phyloP scores from a whole-genome alignment of 1,284 basidiomycete genomes.

The Malassezia brasiliensis region DNA sequence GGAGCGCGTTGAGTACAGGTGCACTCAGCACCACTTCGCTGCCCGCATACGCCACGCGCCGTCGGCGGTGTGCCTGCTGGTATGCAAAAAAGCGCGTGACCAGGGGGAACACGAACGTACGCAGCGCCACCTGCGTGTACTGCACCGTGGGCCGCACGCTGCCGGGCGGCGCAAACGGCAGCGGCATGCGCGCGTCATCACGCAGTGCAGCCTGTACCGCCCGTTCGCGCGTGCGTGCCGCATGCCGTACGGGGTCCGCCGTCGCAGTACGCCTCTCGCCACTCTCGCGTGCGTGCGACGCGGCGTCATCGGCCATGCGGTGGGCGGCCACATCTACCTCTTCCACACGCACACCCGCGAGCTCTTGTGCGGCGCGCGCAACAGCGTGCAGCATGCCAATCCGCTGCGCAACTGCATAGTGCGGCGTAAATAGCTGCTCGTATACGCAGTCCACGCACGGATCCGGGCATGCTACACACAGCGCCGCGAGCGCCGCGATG shows the following conservation, averaged over 20 bases:
- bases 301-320: constrained; percentile 9
- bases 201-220: neutral
- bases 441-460: constrained; percentile 61
- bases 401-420: constrained; percentile 77
- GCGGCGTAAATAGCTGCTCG: constrained; percentile 83
- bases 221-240: neutral
- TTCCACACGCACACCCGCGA: constrained; percentile 55
- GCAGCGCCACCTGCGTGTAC: neutral
- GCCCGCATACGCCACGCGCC: constrained; percentile 4
- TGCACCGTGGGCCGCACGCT: constrained; percentile 49
- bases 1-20: neutral
- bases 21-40: neutral
- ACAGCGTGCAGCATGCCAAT: constrained; percentile 74
- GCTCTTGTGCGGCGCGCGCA: constrained; percentile 71
- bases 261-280: constrained; percentile 21
- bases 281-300: neutral
- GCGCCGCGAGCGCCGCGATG: constrained; percentile 65
- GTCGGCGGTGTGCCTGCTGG: neutral
- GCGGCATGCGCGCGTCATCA: neutral
- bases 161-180: constrained; percentile 3
- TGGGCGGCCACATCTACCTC: neutral
- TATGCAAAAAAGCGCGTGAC: constrained; percentile 1
- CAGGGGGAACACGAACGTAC: constrained; percentile 9
- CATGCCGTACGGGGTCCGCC: constrained; percentile 1
- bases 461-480: constrained; percentile 67